Percentiles rank a stretch among this genome's conserved stretches.
These are phyloP conservation scores for Umbilicus rupestris DNA, from an alignment of 164 flowering plant genomes.

Conservation along the genomic window DNA sequence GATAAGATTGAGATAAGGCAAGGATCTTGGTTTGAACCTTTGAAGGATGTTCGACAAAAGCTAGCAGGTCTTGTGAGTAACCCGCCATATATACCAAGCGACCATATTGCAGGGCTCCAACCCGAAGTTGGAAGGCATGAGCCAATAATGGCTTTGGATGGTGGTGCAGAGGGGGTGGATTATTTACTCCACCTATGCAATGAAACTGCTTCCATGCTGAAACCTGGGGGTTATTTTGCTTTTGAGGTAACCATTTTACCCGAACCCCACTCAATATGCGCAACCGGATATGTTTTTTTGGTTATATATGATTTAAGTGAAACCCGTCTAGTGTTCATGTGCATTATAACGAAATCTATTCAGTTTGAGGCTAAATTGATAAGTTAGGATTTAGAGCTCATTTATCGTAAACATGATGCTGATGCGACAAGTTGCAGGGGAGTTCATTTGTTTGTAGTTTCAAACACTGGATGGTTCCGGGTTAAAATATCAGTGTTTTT, in stretches of 20 bases:
- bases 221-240: constrained; percentile 79
- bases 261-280: not conserved
- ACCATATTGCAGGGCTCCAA: constrained; percentile 58
- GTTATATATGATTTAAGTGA: not conserved
- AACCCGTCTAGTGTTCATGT: no score
- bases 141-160: constrained; percentile 82
- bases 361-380: no score
- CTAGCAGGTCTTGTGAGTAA: constrained; percentile 76
- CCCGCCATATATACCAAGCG: constrained; percentile 90
- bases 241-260: constrained; percentile 57
- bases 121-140: constrained; percentile 91
- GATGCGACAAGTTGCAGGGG: no score
- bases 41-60: constrained; percentile 52
- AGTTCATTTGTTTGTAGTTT: no score
- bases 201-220: constrained; percentile 50
- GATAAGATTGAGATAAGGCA: constrained; percentile 50
- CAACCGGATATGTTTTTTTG: not conserved
- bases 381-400: no score
- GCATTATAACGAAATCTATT: no score
- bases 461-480: no score
- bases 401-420: no score
- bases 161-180: constrained; percentile 67
- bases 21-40: constrained; percentile 91
- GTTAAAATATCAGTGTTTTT: no score
- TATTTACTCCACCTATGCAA: constrained; percentile 58